Percentiles rank a stretch among this genome's conserved stretches.
phyloP scores from a whole-genome alignment of 805 yeast species.

The Schwanniomyces occidentalis region DNA sequence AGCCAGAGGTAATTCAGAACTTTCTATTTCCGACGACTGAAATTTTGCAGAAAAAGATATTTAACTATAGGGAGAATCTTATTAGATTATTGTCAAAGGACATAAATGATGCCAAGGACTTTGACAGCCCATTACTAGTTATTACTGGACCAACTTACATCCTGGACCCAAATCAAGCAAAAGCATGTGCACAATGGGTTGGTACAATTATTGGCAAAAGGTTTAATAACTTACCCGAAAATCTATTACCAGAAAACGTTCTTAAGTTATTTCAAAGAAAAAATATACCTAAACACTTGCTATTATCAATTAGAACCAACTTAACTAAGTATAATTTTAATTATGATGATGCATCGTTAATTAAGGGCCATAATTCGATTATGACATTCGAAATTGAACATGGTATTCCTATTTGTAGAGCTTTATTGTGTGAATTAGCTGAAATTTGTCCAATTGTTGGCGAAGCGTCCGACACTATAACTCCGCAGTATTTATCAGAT shows the following conservation, averaged over 20 bases:
- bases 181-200: slow-evolving; percentile 45
- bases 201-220: slow-evolving; percentile 18
- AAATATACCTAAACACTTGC: slow-evolving; percentile 13
- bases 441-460: slow-evolving; percentile 47
- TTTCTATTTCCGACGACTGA: slow-evolving; percentile 36
- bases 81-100: slow-evolving; percentile 13
- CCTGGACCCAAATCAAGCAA: slow-evolving; percentile 30
- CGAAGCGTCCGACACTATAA: slow-evolving; percentile 46
- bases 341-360: slow-evolving; percentile 9
- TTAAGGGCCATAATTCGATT: slow-evolving; percentile 6
- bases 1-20: slow-evolving; percentile 46
- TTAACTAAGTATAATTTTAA: slow-evolving; percentile 25
- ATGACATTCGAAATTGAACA: slow-evolving; percentile 34
- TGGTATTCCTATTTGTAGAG: slow-evolving; percentile 44
- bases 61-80: slow-evolving; percentile 28
- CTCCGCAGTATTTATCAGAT: slow-evolving; percentile 53
- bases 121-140: slow-evolving; percentile 27
- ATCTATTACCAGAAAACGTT: slow-evolving; percentile 7
- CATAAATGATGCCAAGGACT: not conserved
- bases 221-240: no score
- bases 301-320: slow-evolving; percentile 39
- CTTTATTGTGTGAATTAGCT: slow-evolving; percentile 40
- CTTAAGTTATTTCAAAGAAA: slow-evolving; percentile 7
- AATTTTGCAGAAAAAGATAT: slow-evolving; percentile 25
- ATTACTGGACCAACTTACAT: slow-evolving; percentile 42